phyloP scores from a whole-genome alignment of 768 basidiomycete genomes.

The Wakefieldia striispora region DNA sequence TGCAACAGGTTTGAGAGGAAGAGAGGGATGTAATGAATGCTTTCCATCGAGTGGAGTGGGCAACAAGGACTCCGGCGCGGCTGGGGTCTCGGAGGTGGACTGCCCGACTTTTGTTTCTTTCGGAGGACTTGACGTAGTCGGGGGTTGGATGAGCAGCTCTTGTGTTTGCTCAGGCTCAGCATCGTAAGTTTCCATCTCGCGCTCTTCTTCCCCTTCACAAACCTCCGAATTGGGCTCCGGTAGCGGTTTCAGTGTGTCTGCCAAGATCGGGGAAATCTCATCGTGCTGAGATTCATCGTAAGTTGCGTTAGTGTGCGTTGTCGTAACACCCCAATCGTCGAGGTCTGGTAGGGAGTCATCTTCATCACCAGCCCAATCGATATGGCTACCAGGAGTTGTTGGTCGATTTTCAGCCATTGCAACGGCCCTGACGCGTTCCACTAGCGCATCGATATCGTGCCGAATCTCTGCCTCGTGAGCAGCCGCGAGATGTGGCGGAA shows the following conservation, averaged over 20 bases:
- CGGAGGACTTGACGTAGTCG: slow-evolving; percentile 5
- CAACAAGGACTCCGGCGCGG: slow-evolving; percentile 5
- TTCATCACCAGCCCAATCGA: slow-evolving; percentile 89
- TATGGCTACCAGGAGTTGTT: slow-evolving; percentile 71
- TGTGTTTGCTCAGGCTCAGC: slow-evolving; percentile 2
- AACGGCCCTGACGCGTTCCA: slow-evolving; percentile 71
- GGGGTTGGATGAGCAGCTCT: slow-evolving; percentile 8
- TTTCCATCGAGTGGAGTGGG: slow-evolving; percentile 14
- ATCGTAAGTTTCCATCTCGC: slow-evolving; percentile 22
- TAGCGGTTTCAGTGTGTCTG: slow-evolving; percentile 59
- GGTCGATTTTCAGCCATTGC: slow-evolving; percentile 70
- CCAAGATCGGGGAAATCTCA: slow-evolving; percentile 66
- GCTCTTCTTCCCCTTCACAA: slow-evolving; percentile 16
- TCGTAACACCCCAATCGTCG: slow-evolving; percentile 79
- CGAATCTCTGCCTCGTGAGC: slow-evolving; percentile 46
- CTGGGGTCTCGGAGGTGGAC: slow-evolving; percentile 6
- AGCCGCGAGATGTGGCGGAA: slow-evolving; percentile 54
- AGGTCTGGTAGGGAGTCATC: slow-evolving; percentile 78
- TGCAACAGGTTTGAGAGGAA: slow-evolving; percentile 45
- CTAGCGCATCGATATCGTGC: slow-evolving; percentile 70
- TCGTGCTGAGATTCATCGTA: slow-evolving; percentile 32
- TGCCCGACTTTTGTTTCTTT: neutral
- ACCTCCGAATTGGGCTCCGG: slow-evolving; percentile 43
- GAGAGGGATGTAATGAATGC: slow-evolving; percentile 42
- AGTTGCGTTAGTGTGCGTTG: slow-evolving; percentile 33